Conservation (phyloP, 495 filamentous ascomycete genomes). For the Monascus purpureus region DNA sequence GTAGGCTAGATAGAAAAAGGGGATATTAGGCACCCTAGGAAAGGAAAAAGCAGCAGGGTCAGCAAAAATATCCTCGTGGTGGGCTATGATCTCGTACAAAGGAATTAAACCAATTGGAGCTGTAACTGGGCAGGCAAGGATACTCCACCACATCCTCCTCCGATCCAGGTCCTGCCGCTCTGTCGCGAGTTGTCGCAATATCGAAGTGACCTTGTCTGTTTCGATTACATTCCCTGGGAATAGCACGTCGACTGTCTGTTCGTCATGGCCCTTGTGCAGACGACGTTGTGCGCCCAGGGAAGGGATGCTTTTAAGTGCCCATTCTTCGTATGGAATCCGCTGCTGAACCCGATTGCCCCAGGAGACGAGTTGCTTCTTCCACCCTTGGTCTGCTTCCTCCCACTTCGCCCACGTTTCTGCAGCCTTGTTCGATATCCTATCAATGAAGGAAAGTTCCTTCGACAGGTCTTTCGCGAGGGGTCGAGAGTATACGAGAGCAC, state of each 20-base stretch:
- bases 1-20: conserved; percentile 91
- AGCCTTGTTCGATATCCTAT: conserved; percentile 52
- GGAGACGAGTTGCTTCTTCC: conserved; percentile 72
- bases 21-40: conserved; percentile 76
- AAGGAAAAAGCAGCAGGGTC: too few relatives aligned
- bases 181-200: conserved; percentile 53
- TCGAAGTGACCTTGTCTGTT: conserved; percentile 39
- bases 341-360: conserved; percentile 79
- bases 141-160: conserved; percentile 61
- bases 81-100: conserved; percentile 58
- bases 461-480: conserved; percentile 38
- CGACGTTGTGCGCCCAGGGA: conserved; percentile 56
- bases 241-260: conserved; percentile 56
- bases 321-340: conserved; percentile 91
- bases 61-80: too few relatives aligned
- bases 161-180: conserved; percentile 68
- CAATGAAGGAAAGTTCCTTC: conserved; percentile 39
- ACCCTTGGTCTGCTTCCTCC: conserved; percentile 72
- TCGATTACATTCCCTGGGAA: conserved; percentile 62
- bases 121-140: conserved; percentile 72
- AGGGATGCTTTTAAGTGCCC: conserved; percentile 89
- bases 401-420: conserved; percentile 66
- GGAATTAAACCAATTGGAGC: conserved; percentile 71
- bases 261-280: conserved; percentile 46
- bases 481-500: conserved; percentile 88